Evolutionary conservation across 345 rosid genomes (phyloP), one percentile per base, ranked within the genome.

Genomic region (Acer yangbiense): DNA sequence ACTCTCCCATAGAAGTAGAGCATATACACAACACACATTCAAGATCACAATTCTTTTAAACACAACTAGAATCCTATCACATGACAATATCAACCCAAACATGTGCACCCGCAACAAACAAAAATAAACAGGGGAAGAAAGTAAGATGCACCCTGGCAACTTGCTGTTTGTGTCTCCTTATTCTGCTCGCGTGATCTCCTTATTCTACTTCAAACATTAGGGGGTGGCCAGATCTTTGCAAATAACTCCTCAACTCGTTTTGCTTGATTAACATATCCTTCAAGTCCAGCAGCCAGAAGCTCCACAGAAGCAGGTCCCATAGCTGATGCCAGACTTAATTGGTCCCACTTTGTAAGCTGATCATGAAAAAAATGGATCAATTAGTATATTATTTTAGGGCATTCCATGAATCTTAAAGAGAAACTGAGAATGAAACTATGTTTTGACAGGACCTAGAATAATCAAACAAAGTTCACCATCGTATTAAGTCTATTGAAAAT

Each of bases 181-280:
- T 86, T 82, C 66, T 76, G 75, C 65, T 64, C 57, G 6, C 39
- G 3, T 6, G 4, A 32, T 32, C 39, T 32, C 39, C 6, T 32
- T 32, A 32, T 32, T 32, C 9, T 25, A 46, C 52, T 82, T 88
- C 84, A 92, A 65, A 91, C 95, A 78, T 96, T 94, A 52, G 97
- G 99, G 44, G 97, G 98, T 58, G 99, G 99, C 98, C 98, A 96
- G 74, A 96, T 94, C 93, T 96, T 93, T 20, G 89, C 89, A 3
- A 94, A 89, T 25, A 90, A 78, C 81, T 92, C 97, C 87, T 92
- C 97, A 0, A 89, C 91, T 18, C 94, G 92, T 81, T 82, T 92
- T 0, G 89, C 87, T 86, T 96, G 97, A 76, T 85, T 81, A n/a
- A 81, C 82, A 55, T 94, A 90, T 18, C 97, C 97, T 32, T 94